Evolutionary conservation across 305 asterid species (phyloP).

Genomic region (Rubia balearica): DNA sequence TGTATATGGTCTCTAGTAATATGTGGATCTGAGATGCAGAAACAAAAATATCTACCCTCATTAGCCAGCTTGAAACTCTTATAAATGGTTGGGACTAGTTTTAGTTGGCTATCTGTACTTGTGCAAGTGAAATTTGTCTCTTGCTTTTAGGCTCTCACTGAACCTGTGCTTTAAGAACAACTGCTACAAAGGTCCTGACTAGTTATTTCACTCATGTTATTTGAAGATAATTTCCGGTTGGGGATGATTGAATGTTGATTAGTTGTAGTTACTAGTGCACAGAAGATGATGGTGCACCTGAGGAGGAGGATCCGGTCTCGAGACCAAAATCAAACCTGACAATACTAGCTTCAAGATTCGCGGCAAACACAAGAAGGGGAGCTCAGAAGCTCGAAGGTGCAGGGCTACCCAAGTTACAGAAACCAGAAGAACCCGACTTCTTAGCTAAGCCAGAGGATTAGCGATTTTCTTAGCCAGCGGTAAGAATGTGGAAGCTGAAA

Average conservation of each 20-base stretch:
- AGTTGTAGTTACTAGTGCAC: no score
- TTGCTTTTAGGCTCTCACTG: conserved; percentile 69
- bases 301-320: conserved; percentile 21
- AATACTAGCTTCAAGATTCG: conserved; percentile 78
- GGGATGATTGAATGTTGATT: no score
- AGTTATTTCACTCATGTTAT: conserved; percentile 4
- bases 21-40: conserved; percentile 89
- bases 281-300: conserved; percentile 28
- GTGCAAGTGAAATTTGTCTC: conserved; percentile 18
- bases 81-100: conserved; percentile 10
- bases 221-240: neutral
- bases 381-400: conserved; percentile 71
- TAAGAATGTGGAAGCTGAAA: neutral
- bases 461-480: conserved; percentile 7
- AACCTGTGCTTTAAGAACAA: conserved; percentile 77
- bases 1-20: conserved; percentile 47
- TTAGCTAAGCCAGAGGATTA: conserved; percentile 66
- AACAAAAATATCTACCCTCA: conserved; percentile 79
- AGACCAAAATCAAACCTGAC: conserved; percentile 58
- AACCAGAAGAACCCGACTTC: conserved; percentile 88
- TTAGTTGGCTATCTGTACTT: conserved; percentile 1
- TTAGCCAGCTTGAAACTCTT: conserved; percentile 59
- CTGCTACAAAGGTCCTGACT: conserved; percentile 67
- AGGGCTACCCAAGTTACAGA: conserved; percentile 60
- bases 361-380: conserved; percentile 81